Evolutionary conservation across 345 rosid species (phyloP).

Genomic region (Lepidium africanum): DNA sequence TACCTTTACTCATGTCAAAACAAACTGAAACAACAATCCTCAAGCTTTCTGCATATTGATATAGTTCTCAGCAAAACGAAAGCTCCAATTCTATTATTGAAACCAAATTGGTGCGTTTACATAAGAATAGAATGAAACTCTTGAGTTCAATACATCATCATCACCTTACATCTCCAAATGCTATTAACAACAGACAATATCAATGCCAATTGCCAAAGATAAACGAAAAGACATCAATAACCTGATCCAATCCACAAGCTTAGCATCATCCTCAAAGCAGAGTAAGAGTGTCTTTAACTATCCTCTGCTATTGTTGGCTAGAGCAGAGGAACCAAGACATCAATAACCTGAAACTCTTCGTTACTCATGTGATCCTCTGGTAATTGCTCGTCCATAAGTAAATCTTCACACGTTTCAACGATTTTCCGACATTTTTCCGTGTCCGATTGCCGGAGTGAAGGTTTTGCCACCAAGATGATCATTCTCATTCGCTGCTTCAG

Average conservation of each 20-base stretch:
- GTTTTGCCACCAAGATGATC: neutral
- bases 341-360: no score
- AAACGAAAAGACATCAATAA: neutral
- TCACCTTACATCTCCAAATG: neutral
- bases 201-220: neutral
- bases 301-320: constrained; percentile 40
- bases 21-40: neutral
- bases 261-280: neutral
- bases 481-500: neutral
- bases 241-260: neutral
- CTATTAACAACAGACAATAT: neutral
- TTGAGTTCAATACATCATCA: neutral
- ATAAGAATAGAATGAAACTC: neutral
- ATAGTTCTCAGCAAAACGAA: neutral
- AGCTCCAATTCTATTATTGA: neutral
- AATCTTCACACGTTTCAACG: neutral
- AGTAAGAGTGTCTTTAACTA: neutral
- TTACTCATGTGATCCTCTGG: constrained; percentile 50
- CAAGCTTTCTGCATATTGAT: neutral
- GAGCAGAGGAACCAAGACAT: no score
- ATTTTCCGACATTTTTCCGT: constrained; percentile 28
- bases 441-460: constrained; percentile 45
- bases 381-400: neutral
- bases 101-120: neutral
- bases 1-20: neutral